Percentiles rank a stretch among this genome's conserved stretches.
These are phyloP conservation scores for Globisporangium emineosum DNA, from an alignment of 352 stramenopile genomes.

Conservation along the genomic window DNA sequence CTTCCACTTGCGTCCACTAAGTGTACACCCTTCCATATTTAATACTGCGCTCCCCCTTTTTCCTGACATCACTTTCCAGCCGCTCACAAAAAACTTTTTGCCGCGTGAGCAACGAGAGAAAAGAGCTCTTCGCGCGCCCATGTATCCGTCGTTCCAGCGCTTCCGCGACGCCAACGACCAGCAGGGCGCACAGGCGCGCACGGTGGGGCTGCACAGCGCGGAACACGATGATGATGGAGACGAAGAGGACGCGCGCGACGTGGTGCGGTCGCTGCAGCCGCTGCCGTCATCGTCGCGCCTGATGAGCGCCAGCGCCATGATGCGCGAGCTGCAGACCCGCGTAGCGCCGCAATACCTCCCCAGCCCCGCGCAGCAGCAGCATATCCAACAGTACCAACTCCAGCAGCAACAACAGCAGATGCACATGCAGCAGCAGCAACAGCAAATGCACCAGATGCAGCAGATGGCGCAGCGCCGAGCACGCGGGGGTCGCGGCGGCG, in stretches of 20 bases:
- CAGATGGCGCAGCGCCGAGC: slow-evolving; percentile 4
- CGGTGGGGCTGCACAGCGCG: neutral
- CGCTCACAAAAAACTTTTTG: neutral
- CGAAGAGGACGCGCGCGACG: slow-evolving; percentile 13
- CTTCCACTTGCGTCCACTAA: neutral
- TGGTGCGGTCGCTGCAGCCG: slow-evolving; percentile 17
- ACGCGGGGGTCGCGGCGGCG: neutral
- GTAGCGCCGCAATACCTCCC: slow-evolving; percentile 17
- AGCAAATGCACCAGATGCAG: slow-evolving; percentile 5
- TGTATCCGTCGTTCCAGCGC: slow-evolving; percentile 18
- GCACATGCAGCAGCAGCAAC: neutral
- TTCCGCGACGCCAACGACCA: slow-evolving; percentile 9
- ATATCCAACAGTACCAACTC: slow-evolving; percentile 14
- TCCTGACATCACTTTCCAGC: neutral
- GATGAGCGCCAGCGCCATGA: slow-evolving; percentile 2
- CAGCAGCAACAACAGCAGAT: neutral
- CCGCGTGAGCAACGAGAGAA: neutral
- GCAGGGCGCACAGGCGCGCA: slow-evolving; percentile 8
- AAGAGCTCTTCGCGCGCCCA: neutral
- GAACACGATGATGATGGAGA: neutral
- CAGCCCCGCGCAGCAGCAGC: slow-evolving; percentile 16
- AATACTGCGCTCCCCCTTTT: neutral
- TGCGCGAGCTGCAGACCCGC: slow-evolving; percentile 14
- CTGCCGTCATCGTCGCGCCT: neutral
- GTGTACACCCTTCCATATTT: neutral